These are phyloP conservation scores for Angomonas ambiguus DNA, from an alignment of 208 protist genomes.

Conservation along the genomic window DNA sequence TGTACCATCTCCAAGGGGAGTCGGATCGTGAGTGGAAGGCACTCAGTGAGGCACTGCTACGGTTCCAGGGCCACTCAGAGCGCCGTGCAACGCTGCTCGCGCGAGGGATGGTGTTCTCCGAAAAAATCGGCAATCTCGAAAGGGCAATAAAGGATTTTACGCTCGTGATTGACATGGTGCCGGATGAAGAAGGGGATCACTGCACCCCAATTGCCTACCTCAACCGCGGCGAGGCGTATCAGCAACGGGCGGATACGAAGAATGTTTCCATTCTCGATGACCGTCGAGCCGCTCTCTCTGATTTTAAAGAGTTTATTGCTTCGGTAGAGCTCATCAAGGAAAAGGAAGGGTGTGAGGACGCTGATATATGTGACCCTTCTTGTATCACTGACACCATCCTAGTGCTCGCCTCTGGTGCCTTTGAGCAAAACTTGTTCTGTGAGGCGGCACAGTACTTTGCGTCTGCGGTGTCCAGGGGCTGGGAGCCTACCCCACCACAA, in stretches of 20 bases:
- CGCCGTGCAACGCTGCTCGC: conserved; percentile 63
- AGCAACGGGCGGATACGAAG: conserved; percentile 25
- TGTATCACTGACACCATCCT: conserved; percentile 74
- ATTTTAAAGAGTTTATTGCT: conserved; percentile 55
- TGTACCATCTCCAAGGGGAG: conserved; percentile 51
- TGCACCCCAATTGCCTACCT: conserved; percentile 68
- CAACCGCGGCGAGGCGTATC: conserved; percentile 68
- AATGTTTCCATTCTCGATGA: conserved; percentile 31
- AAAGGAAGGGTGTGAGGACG: neutral
- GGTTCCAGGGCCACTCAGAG: conserved; percentile 34
- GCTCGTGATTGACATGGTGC: conserved; percentile 43
- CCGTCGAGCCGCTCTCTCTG: conserved; percentile 39
- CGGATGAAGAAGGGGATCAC: conserved; percentile 31
- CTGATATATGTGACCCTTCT: conserved; percentile 30
- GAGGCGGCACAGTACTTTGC: conserved; percentile 67
- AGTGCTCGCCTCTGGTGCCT: conserved; percentile 76
- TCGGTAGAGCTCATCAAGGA: conserved; percentile 16
- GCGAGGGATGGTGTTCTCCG: conserved; percentile 65
- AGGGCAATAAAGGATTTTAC: conserved; percentile 80
- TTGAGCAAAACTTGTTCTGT: conserved; percentile 38
- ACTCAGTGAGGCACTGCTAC: conserved; percentile 73
- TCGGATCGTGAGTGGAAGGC: conserved; percentile 40
- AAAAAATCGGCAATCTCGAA: conserved; percentile 45
- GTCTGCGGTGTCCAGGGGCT: conserved; percentile 64
- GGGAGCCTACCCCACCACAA: conserved; percentile 39